Base-by-base conservation (phyloP, 1,284 basidiomycete species). In the Cryptococcus jaspeensis region DNA sequence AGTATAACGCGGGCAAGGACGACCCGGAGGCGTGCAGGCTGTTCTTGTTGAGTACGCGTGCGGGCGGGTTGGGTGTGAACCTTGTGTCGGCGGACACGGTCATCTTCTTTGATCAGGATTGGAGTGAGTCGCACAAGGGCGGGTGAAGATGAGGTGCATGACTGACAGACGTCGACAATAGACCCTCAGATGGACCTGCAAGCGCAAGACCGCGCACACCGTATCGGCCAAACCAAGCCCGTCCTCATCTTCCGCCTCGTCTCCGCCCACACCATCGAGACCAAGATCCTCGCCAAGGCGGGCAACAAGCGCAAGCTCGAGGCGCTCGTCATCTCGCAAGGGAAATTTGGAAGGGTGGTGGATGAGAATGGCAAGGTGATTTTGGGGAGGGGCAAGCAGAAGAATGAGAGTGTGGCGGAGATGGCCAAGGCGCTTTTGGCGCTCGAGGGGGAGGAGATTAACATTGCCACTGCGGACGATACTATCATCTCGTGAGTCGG, bases 141-240 rank as follows among this genome's bases (percentile, higher is more conserved):
- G n/a, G n/a, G n/a, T n/a, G 15, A 32, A 5, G 6, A 44, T 3
- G 58, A 55, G 22, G 18, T 11, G 25, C 15, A n/a, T 16, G 15
- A 6, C 42, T 28, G 22, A 44, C 22, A 44, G 11, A 18, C 18
- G 1, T 11, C n/a, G 25, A 3, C 36, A 1, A 43, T 4, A 91
- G 90, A 97, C 70, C 94, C 94, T 0, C 92, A 95, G 80, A 92
- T 94, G 87, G 95, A 99, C 65, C 81, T 92, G 5, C 94, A 99
- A 76, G 95, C 95, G 0, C 92, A 95, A 74, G 95, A 96, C 70
- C 85, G 94, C 36, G 94, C 92, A 0, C 94, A 98, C 75, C 86
- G 94, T 7, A 98, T 98, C 57, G 94, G 94, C 2, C 94, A 97
- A 77, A 94, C 86, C 18, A 87, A 82, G 63, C 90, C 90, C 1